A percentile compares a stretch with the other conserved stretches of the same genome.
Evolutionary conservation across 495 filamentous ascomycete genomes (phyloP).

Genomic region (Lasiosphaeria miniovina): DNA sequence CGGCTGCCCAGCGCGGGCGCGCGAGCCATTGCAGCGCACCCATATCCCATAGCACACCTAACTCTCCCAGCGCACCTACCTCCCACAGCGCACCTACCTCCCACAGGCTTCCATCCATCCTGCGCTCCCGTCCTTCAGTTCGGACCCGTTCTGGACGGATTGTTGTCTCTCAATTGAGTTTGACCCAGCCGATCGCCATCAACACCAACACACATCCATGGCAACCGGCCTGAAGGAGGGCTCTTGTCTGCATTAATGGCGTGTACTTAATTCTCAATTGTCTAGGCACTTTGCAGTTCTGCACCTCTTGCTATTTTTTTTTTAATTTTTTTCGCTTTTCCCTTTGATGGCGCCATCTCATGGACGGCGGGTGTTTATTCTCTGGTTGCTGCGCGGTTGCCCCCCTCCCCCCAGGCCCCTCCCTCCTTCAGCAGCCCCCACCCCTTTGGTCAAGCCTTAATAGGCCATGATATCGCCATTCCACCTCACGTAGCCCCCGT

Average conservation of each 20-base stretch:
- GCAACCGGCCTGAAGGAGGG: slow-evolving; percentile 12
- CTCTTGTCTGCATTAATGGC: background rate
- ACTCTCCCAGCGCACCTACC: background rate
- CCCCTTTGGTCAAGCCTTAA: background rate
- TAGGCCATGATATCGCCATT: slow-evolving; percentile 17
- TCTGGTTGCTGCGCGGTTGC: too few species aligned
- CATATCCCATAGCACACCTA: background rate
- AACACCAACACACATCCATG: background rate
- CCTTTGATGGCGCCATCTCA: too few species aligned
- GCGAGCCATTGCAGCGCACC: too few species aligned
- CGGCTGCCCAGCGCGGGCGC: too few species aligned
- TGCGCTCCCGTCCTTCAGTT: background rate
- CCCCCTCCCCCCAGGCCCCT: too few species aligned
- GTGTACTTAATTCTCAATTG: background rate
- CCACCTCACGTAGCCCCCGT: slow-evolving; percentile 15
- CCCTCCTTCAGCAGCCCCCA: background rate
- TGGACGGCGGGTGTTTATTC: too few species aligned
- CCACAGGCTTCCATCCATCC: background rate
- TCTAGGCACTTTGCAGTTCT: too few species aligned
- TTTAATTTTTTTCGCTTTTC: too few species aligned
- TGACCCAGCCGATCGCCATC: background rate
- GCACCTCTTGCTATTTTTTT: too few species aligned
- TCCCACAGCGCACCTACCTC: background rate
- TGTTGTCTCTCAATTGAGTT: background rate
- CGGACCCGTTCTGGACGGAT: background rate